Percentiles rank a stretch among this genome's conserved stretches.
Conservation (phyloP, 805 yeast genomes). For the Candida sanyiensis region DNA sequence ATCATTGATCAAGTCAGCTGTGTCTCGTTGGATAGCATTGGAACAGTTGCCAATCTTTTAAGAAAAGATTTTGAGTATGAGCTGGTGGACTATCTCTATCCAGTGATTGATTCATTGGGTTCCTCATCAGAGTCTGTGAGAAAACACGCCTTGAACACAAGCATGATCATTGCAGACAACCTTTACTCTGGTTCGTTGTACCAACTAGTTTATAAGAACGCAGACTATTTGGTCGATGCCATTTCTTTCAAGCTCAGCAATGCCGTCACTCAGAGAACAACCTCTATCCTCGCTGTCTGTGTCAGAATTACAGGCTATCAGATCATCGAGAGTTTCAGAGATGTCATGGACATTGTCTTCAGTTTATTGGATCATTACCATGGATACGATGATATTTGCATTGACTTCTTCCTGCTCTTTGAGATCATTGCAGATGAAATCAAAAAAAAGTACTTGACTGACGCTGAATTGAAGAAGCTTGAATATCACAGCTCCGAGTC, state of each 20-base stretch:
- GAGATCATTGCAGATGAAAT: constrained; percentile 51
- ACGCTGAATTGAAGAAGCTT: constrained; percentile 11
- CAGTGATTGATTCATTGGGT: constrained; percentile 69
- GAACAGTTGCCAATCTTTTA: constrained; percentile 26
- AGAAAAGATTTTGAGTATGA: constrained; percentile 35
- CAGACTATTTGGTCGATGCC: constrained; percentile 77
- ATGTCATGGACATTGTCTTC: constrained; percentile 69
- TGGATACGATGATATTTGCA: constrained; percentile 67
- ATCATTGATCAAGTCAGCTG: constrained; percentile 19
- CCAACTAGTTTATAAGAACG: constrained; percentile 54
- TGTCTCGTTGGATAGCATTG: constrained; percentile 42
- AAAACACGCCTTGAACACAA: constrained; percentile 47
- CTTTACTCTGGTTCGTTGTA: constrained; percentile 54
- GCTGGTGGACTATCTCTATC: constrained; percentile 65
- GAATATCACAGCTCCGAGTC: constrained; percentile 24
- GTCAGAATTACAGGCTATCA: constrained; percentile 65
- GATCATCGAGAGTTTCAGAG: constrained; percentile 60
- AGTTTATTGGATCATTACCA: constrained; percentile 77
- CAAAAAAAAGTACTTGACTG: constrained; percentile 30
- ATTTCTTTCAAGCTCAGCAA: constrained; percentile 66
- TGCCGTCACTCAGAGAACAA: constrained; percentile 67
- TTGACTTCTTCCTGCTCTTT: constrained; percentile 70
- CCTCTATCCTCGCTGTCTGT: constrained; percentile 64
- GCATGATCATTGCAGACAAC: constrained; percentile 42
- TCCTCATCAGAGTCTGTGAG: constrained; percentile 41